These are phyloP conservation scores for Gracilariopsis chorda DNA, from an alignment of 23 red algal species.

Conservation along the genomic window DNA sequence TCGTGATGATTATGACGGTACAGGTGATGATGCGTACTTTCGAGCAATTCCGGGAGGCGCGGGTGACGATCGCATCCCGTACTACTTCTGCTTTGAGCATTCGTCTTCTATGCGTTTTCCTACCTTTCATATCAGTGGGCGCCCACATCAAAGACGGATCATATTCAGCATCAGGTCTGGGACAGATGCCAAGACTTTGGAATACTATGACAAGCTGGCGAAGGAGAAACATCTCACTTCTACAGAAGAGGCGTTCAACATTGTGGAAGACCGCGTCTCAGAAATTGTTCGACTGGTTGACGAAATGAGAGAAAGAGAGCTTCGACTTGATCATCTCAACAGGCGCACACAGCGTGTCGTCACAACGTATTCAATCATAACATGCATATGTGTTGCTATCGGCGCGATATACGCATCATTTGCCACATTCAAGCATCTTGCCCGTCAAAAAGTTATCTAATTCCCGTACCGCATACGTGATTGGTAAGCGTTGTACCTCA, in stretches of 20 bases:
- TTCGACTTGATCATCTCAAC: conserved; percentile 34
- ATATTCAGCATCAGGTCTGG: conserved; percentile 43
- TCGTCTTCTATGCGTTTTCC: neutral
- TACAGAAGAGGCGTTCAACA: conserved; percentile 30
- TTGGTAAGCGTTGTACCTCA: no score
- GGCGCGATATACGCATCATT: conserved; percentile 20
- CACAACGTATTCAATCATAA: conserved; percentile 7
- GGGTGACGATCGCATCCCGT: conserved; percentile 25
- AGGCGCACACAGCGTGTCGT: conserved; percentile 4
- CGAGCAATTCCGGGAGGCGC: conserved; percentile 9
- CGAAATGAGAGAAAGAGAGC: conserved; percentile 61
- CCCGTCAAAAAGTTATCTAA: no score
- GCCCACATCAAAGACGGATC: neutral
- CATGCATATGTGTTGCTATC: conserved; percentile 22
- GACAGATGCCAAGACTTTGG: neutral
- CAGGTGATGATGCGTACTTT: conserved; percentile 35
- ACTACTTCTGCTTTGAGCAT: conserved; percentile 64
- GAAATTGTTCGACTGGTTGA: conserved; percentile 62
- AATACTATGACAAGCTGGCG: conserved; percentile 60
- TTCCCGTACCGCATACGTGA: no score
- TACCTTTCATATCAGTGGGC: neutral
- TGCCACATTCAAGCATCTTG: conserved; percentile 19
- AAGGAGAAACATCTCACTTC: conserved; percentile 43
- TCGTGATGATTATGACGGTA: conserved; percentile 18
- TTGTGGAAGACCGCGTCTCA: conserved; percentile 53